phyloP scores from a whole-genome alignment of 306 rosid species.

The Cicer judaicum region DNA sequence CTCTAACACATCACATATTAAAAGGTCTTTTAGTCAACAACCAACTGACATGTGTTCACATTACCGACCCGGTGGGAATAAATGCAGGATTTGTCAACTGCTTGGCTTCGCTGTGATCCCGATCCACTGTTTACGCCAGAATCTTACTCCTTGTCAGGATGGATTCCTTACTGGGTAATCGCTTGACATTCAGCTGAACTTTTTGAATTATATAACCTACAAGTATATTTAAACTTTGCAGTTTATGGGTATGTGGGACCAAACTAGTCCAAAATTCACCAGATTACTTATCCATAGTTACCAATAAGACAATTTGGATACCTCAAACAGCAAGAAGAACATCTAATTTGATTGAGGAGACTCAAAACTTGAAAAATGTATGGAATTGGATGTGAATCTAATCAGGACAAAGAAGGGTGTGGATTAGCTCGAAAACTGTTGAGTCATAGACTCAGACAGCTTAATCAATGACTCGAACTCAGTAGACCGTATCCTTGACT shows the following conservation, averaged over 20 bases:
- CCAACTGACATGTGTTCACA: conserved; percentile 35
- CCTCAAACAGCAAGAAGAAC: conserved; percentile 8
- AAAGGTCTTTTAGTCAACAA: conserved; percentile 35
- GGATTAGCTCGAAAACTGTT: neutral
- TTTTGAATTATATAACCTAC: conserved; percentile 27
- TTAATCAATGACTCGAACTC: conserved; percentile 16
- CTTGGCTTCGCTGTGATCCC: conserved; percentile 97
- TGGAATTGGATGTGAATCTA: neutral
- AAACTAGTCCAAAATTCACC: conserved; percentile 8
- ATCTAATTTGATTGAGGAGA: conserved; percentile 17
- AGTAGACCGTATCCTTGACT: conserved; percentile 11
- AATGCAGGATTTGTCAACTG: conserved; percentile 89
- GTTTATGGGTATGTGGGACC: neutral
- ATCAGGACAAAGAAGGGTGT: neutral
- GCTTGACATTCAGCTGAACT: conserved; percentile 34
- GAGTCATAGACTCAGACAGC: neutral
- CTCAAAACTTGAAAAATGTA: neutral
- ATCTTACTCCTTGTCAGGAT: conserved; percentile 61
- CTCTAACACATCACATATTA: conserved; percentile 35
- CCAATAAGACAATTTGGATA: neutral
- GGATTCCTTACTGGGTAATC: conserved; percentile 82
- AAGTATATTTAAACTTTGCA: conserved; percentile 10
- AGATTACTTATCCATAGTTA: neutral
- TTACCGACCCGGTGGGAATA: conserved; percentile 35
- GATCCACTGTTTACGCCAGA: conserved; percentile 91